Evolutionary conservation across 495 filamentous ascomycete genomes (phyloP), one percentile per base, ranked within the genome.

Genomic region (Arthonia radiata): DNA sequence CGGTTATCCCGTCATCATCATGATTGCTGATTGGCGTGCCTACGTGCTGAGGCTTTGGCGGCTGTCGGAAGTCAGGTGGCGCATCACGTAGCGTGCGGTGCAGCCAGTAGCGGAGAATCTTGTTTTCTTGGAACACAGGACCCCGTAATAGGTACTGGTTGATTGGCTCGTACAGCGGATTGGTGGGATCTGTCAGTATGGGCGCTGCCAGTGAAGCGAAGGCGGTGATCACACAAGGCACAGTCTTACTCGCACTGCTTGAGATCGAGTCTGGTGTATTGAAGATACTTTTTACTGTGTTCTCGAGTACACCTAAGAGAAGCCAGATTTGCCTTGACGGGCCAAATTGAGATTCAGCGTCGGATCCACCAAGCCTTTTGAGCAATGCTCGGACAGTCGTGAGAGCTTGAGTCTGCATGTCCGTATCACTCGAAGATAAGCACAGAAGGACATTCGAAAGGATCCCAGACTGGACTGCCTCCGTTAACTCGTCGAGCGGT

Each of bases 81-180:
- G 68, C 57, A 25, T 67, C 61, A 2, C 70, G 50, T 29, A 90
- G 43, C 23, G 86, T 64, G 36, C 62, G 65, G 33, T 77, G 59
- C 22, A 86, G 62, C 40, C 78, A 67, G 37, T 67, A 66, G 4
- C 56, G 54, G 1, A 80, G 82, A 26, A 92, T 53, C 41, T 70
- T 72, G 22, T 68, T 59, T 11, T 72, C 33, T 14, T 66, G 57
- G 74, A 83, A 89, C 5, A 53, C 40, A 2, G 86, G 82, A 0
- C 66, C 58, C 25, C 64, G 65, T 21, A 72, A 69, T 24, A 97
- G 61, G 43, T 83, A 83, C 13, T 57, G 56, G 53, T 91, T 92
- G 53, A 83, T 52, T 39, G 90, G 90, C 16, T 65, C 59, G 39
- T 92, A 97, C 19, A 94, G 59, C 32, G 65, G 67, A 38, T 91